phyloP scores from a whole-genome alignment of 2,329 filamentous ascomycete species.

The Teratosphaeria zuluensis region DNA sequence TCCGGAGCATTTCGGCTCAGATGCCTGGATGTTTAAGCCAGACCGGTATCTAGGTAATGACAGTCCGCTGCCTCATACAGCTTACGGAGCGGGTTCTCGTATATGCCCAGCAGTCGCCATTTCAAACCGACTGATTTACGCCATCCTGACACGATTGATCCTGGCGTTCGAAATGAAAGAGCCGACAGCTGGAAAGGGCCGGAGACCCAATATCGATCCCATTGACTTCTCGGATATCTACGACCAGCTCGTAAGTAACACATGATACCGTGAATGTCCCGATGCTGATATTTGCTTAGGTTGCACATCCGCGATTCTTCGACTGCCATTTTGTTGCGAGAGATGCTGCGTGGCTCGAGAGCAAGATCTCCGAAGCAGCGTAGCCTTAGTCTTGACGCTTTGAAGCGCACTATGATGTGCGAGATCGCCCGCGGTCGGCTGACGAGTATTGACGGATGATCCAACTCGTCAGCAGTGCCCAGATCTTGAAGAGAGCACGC shows the following conservation, averaged over 20 bases:
- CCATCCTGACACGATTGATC: not conserved
- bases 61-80: not conserved
- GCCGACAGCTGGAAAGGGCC: not conserved
- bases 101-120: slow-evolving; percentile 1
- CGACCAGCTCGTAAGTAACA: not conserved
- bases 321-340: not conserved
- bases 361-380: not conserved
- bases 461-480: too few relatives aligned
- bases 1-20: not conserved
- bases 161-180: slow-evolving; percentile 1
- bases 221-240: not conserved
- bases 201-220: not conserved
- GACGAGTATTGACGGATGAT: too few relatives aligned
- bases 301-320: not conserved
- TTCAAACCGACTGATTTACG: not conserved
- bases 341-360: not conserved
- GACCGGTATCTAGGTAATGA: not conserved
- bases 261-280: not conserved
- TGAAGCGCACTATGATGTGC: too few relatives aligned
- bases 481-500: too few relatives aligned
- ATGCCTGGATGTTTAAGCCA: not conserved
- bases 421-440: too few relatives aligned
- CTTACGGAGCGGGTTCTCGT: not conserved
- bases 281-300: not conserved
- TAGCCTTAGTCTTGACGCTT: not conserved